Conservation (phyloP, 208 protist genomes). For the Plasmodiophora brassicae region DNA sequence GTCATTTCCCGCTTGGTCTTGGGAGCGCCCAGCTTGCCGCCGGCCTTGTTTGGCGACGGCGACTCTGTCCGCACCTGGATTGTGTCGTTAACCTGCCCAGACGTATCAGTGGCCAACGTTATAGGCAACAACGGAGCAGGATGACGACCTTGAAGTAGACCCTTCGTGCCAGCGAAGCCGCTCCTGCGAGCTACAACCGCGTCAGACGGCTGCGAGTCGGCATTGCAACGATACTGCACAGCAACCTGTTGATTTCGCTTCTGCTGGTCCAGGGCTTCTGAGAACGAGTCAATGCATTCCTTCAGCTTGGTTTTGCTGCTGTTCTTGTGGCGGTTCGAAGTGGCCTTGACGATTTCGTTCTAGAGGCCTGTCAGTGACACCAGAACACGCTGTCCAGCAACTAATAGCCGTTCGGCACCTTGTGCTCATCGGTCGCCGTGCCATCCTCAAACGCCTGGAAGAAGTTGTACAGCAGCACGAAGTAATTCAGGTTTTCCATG, state of each 20-base stretch:
- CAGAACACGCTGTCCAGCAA: neutral
- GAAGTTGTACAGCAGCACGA: neutral
- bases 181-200: neutral
- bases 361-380: neutral
- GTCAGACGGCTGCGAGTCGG: neutral
- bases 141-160: conserved; percentile 30
- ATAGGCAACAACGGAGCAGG: neutral
- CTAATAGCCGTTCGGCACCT: neutral
- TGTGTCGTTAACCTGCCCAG: neutral
- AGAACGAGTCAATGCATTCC: neutral
- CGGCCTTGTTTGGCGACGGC: neutral
- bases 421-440: neutral
- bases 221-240: neutral
- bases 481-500: neutral
- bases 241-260: conserved; percentile 17
- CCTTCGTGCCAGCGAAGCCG: neutral
- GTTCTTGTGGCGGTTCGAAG: neutral
- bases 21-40: neutral
- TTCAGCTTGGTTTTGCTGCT: neutral
- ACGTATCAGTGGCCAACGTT: neutral
- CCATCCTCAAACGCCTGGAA: conserved; percentile 30
- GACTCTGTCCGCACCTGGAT: conserved; percentile 10
- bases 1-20: neutral
- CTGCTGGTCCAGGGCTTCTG: neutral
- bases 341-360: neutral